Evolutionary conservation across 2,329 filamentous ascomycete species (phyloP).

Genomic region (Lasiodiplodia theobromae): DNA sequence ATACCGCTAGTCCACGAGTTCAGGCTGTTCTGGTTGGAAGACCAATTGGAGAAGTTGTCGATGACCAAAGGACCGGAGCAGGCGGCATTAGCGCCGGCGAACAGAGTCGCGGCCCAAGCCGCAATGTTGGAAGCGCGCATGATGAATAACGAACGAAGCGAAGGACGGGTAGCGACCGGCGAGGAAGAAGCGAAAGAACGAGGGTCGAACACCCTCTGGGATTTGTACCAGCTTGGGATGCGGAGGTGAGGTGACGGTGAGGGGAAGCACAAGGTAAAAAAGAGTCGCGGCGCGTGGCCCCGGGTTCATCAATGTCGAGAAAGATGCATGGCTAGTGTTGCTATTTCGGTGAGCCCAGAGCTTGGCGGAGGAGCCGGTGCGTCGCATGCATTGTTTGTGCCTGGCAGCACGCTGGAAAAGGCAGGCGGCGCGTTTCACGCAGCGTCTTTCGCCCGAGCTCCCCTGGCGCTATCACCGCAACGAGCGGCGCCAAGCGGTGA

Average conservation of each 20-base stretch:
- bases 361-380: constrained; percentile 19
- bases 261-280: not conserved
- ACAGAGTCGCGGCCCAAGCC: constrained; percentile 43
- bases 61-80: constrained; percentile 47
- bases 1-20: constrained; percentile 46
- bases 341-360: constrained; percentile 21
- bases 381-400: constrained; percentile 16
- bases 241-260: not conserved
- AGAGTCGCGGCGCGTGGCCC: not conserved
- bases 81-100: constrained; percentile 40
- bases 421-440: constrained; percentile 22
- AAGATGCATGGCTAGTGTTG: constrained; percentile 2
- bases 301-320: constrained; percentile 1
- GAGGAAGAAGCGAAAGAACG: constrained; percentile 45
- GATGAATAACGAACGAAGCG: constrained; percentile 31
- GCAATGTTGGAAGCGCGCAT: constrained; percentile 44
- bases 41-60: constrained; percentile 49
- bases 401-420: not conserved
- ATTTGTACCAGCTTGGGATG: not conserved
- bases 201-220: constrained; percentile 38
- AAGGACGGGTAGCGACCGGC: constrained; percentile 38
- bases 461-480: constrained; percentile 19
- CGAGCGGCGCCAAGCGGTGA: not conserved
- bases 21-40: constrained; percentile 46
- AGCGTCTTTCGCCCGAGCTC: constrained; percentile 2